These are phyloP conservation scores for Annona cherimola DNA, from an alignment of 164 flowering plant genomes.

Conservation along the genomic window DNA sequence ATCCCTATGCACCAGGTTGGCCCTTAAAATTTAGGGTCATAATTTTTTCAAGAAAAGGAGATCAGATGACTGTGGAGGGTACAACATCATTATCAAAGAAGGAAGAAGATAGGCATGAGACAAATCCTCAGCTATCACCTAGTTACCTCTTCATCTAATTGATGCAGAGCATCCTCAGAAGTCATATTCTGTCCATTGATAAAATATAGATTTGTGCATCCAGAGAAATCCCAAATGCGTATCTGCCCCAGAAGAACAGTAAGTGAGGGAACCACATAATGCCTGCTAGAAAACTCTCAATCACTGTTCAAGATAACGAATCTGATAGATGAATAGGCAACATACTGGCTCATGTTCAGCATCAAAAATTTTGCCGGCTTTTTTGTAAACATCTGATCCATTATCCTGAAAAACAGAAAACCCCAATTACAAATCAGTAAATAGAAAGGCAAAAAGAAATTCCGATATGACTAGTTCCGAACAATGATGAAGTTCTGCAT, in stretches of 20 bases:
- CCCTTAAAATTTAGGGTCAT: not conserved
- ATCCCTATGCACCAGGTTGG: not conserved
- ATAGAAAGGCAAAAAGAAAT: not conserved
- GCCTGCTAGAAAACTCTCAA: not conserved
- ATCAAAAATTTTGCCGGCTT: constrained; percentile 89
- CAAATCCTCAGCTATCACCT: not conserved
- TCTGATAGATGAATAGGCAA: not conserved
- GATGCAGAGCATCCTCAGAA: constrained; percentile 26
- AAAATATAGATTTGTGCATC: constrained; percentile 40
- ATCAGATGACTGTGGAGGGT: not conserved
- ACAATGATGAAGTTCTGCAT: too few relatives aligned
- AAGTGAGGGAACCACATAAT: constrained; percentile 5
- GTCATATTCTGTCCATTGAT: constrained; percentile 24
- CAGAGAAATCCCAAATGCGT: constrained; percentile 70
- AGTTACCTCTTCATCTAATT: constrained; percentile 42
- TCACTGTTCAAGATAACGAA: constrained; percentile 1
- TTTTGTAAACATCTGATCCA: constrained; percentile 65
- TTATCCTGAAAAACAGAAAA: constrained; percentile 54
- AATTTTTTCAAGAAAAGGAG: not conserved
- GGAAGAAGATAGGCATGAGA: not conserved
- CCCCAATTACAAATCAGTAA: not conserved
- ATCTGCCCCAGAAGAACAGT: constrained; percentile 30
- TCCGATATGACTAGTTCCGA: not conserved
- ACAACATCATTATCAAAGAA: not conserved
- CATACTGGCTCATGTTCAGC: constrained; percentile 65